Percentiles rank a stretch among this genome's conserved stretches.
Conservation (phyloP, 257 asterid species). For the Solanum corneliomulleri region DNA sequence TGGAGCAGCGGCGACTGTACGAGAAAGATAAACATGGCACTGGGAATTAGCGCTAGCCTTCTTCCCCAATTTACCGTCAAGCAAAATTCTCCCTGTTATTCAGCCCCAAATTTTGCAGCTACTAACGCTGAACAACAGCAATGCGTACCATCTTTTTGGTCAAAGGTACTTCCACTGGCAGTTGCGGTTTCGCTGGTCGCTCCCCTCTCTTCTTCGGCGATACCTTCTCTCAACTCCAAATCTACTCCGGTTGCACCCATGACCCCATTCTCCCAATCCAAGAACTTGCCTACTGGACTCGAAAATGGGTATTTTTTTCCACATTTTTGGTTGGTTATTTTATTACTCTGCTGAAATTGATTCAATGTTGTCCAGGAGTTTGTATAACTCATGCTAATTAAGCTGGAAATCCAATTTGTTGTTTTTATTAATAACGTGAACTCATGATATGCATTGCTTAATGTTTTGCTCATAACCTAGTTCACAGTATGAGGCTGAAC, state of each 20-base stretch:
- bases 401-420: background rate
- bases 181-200: conserved; percentile 42
- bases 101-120: background rate
- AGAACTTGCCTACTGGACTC: conserved; percentile 64
- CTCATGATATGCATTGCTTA: background rate
- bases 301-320: conserved; percentile 46
- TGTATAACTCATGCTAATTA: background rate
- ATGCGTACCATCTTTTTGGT: background rate
- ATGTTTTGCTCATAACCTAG: background rate
- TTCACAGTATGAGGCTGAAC: background rate
- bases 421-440: background rate
- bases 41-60: background rate
- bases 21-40: background rate
- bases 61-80: background rate
- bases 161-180: conserved; percentile 43
- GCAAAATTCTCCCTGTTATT: background rate
- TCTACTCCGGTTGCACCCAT: conserved; percentile 24
- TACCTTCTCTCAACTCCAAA: conserved; percentile 47
- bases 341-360: background rate
- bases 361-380: background rate
- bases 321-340: background rate
- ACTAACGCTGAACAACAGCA: background rate
- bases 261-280: conserved; percentile 82
- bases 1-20: background rate
- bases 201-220: conserved; percentile 68